Base-by-base conservation (phyloP, 2,329 filamentous ascomycete species). In the Fusarium incarnatum region DNA sequence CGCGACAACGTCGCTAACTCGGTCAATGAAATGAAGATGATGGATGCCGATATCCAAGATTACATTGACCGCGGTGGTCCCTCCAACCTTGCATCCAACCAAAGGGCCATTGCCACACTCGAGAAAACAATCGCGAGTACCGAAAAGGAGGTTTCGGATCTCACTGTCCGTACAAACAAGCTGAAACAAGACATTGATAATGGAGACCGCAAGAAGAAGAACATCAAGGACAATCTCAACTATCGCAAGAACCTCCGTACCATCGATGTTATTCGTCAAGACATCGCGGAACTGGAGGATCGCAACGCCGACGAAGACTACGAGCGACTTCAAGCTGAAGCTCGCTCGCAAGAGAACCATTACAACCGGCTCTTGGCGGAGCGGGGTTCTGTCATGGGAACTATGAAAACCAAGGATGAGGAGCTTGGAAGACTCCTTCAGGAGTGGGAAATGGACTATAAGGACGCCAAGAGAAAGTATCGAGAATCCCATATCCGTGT, bases 401-500 rank as follows among this genome's bases (percentile, higher is more conserved):
- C 89, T 67, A 91, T 97, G 85, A 93, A 90, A 78, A 91, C 91
- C 57, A 97, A 97, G 77, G 94, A 98, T 77, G 88, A 92, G 61
- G 91, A 97, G 75, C 85, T 98, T 10, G 83, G 83, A 54, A 86
- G 91, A 59, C 84, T 94, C n/a, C 80, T 94, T 27, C 83, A 87
- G 13, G 93, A 97, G 73, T 99, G 91, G 88, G 87, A 97, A 50
- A 89, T 90, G 12, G 92, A 98, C 72, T 98, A 97, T 83, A 91
- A 94, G 77, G 88, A 95, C 77, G 94, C 95, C 15, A 90, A 90
- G 45, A 80, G 84, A 42, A 91, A 92, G 73, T 98, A 94, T 81
- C 93, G 94, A 73, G 91, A 97, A 81, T 88, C 92, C 9, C 93
- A 97, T 78, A 94, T 98, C 82, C 92, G 92, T 73, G 93, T 97